Evolutionary conservation across 2,329 filamentous ascomycete species (phyloP), one percentile per base, ranked within the genome.

Genomic region (Sporothrix sp.): DNA sequence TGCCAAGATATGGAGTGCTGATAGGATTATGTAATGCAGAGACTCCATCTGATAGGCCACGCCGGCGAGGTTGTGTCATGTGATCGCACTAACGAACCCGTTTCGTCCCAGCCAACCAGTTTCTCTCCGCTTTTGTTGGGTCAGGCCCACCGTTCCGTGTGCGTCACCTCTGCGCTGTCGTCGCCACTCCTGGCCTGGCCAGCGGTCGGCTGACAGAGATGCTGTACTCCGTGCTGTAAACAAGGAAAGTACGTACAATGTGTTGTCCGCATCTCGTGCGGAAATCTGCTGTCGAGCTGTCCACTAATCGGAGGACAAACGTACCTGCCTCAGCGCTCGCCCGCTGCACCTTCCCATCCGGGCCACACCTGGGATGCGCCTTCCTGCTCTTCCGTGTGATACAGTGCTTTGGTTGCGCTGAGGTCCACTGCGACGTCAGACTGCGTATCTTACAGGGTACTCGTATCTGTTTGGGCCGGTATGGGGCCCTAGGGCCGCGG

Each of bases 41-140:
- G n/a, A n/a, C n/a, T n/a, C n/a, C n/a, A n/a, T n/a, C n/a, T n/a
- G n/a, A n/a, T n/a, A n/a, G n/a, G n/a, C n/a, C n/a, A n/a, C n/a
- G n/a, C 11, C 18, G 18, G 23, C 18, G 16, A 28, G 25, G 25
- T 10, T 28, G 5, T 28, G n/a, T 45, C 43, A 35, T 35, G 43
- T 45, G 43, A 35, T 13, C 7, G 13, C 14, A 23, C 20, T 35
- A 36, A 7, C 30, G 25, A 23, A 16, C 9, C 10, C 9, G 33
- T 4, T 27, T 18, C 48, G 32, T 36, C 42, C 49, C 49, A 51
- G 42, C 49, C 49, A 46, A 35, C 35, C 49, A 27, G 25, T 44
- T 45, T 48, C 46, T 27, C 42, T 40, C 48, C 48, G 27, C 49
- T 39, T 33, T 51, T 33, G 32, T 16, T 37, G 39, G 32, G 20